Evolutionary conservation across 768 basidiomycete genomes (phyloP).

Genomic region (Neoboletus magnificus): DNA sequence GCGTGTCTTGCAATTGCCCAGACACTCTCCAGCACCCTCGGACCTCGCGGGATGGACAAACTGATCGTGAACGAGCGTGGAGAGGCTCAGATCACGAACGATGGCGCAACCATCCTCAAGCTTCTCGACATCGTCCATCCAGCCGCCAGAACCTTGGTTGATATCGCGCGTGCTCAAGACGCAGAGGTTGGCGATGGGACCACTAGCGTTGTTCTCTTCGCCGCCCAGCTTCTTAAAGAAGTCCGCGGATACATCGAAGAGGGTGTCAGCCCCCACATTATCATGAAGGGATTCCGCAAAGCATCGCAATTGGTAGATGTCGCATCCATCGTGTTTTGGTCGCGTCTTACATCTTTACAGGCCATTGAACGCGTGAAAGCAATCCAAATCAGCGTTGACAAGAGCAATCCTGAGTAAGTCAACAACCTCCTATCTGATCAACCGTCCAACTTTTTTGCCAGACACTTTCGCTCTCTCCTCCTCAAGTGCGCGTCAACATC

Average conservation of each 20-base stretch:
- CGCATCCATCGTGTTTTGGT: constrained; percentile 1
- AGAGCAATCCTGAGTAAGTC: constrained; percentile 82
- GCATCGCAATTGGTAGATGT: constrained; percentile 76
- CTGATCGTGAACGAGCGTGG: constrained; percentile 92
- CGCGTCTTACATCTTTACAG: constrained; percentile 38
- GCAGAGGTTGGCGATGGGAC: constrained; percentile 99
- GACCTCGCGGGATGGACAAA: constrained; percentile 99
- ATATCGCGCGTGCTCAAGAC: constrained; percentile 97
- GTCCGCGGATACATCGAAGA: constrained; percentile 90
- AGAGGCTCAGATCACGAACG: constrained; percentile 98
- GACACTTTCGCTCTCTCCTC: constrained; percentile 89
- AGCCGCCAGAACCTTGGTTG: constrained; percentile 95
- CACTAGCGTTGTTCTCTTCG: constrained; percentile 91
- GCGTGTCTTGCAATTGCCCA: constrained; percentile 93
- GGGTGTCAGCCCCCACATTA: constrained; percentile 94
- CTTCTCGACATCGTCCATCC: constrained; percentile 97
- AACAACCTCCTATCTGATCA: neutral
- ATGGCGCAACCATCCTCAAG: constrained; percentile 98
- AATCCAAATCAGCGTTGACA: constrained; percentile 88
- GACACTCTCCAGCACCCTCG: constrained; percentile 92
- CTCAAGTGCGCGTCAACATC: constrained; percentile 97
- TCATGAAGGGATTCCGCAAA: constrained; percentile 93
- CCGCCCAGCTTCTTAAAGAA: constrained; percentile 93
- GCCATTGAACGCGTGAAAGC: constrained; percentile 84
- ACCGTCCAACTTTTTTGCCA: constrained; percentile 31